Base-by-base conservation (phyloP, 495 filamentous ascomycete genomes). In the Baudoinia panamericana region DNA sequence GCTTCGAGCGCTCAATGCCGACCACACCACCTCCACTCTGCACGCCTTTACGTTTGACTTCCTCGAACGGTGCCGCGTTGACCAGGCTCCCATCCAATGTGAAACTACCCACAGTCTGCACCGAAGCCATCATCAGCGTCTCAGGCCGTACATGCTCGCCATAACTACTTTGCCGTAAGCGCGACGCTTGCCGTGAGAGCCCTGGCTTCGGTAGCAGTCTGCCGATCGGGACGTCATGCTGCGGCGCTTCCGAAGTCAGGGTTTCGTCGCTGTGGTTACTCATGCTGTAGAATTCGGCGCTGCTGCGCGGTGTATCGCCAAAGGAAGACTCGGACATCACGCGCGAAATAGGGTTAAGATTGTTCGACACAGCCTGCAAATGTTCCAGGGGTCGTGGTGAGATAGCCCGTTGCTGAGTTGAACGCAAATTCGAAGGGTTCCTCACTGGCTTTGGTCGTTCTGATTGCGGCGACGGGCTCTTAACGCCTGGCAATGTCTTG, bases 121-220 rank as follows among this genome's bases (percentile, higher is more conserved):
- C 92, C 63, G 93, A 97, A 8, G 87, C 90, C 90, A 97, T 96
- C 76, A 97, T 87, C 37, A 97, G 61, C 12, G 80, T 73, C 61
- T 96, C 85, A 32, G 72, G 76, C 45, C 19, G 26, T 2, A 44
- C 42, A 2, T 37, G 27, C 12, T n/a, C 7, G 11, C 28, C 16
- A 13, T 43, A 18, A n/a, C n/a, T 24, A n/a, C n/a, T 20, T 26
- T 38, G 33, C 15, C 38, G 28, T 18, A 40, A 38, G 12, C 25
- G 20, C 6, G 46, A 40, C 1, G 39, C n/a, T 48, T 76, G 70
- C 29, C 82, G 73, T 21, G 56, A 59, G 57, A 84, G 80, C 8
- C 69, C 55, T 25, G 71, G 48, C 48, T 69, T 63, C 8, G 60
- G 48, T 42, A 59, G 61, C 27, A 64, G 55, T 20, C 69, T 57